Evolutionary conservation across 2,329 filamentous ascomycete species (phyloP), one percentile per base, ranked within the genome.

Genomic region (Metarhizium guizhouense): DNA sequence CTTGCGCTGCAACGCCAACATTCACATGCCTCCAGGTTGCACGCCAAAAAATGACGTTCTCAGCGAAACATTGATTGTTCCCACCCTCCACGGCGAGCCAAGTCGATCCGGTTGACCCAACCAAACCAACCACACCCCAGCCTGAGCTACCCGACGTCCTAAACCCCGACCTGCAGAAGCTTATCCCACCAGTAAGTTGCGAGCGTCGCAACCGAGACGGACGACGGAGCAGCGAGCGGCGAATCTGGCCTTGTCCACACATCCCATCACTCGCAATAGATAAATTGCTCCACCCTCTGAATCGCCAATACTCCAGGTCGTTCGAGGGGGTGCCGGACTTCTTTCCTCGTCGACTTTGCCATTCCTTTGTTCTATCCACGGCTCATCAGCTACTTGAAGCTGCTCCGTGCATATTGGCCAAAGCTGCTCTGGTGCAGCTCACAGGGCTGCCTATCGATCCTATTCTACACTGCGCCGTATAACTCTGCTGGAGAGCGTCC

Each of bases 1-100:
- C 16, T 40, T 14, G 13, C 14, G 38, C 11, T 5, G 11, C 42
- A 52, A 43, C 49, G 51, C 51, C 40, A 25, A 54, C 30, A 49
- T 56, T 56, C 54, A 56, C 54, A 56, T 56, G 54, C 48, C 45
- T 52, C 47, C n/a, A 20, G 20, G n/a, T 25, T 20, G 13, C 36
- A 42, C n/a, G 18, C 18, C 45, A 34, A 53, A 40, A 18, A 53
- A 50, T 53, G 45, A 47, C 29, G 30, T 50, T 45, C 20, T 45
- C 50, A 55, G 50, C 53, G 7, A 47, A 40, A 45, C 40, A 25
- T 25, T 48, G 51, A 53, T 36, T 52, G 29, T 20, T 52, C 20
- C 14, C 47, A 8, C 53, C 14, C 47, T 45, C 36, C 29, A 32
- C 7, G 45, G 13, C 40, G 34, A 36, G 20, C 48, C 32, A 25